Evolutionary conservation across 805 yeast genomes (phyloP), one percentile per base, ranked within the genome.

Genomic region (Brettanomyces bruxellensis): DNA sequence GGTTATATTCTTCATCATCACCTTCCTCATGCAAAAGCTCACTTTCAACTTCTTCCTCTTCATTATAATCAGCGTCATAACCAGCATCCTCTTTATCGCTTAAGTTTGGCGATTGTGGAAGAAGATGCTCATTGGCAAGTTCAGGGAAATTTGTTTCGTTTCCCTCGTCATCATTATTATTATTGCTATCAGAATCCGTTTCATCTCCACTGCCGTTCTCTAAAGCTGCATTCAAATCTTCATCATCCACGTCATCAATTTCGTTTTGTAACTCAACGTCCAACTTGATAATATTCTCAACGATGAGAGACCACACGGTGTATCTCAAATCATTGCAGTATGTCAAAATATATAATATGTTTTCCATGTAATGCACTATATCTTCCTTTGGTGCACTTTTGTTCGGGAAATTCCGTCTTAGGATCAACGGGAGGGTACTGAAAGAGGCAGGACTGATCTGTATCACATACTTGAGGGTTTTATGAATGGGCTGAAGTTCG

Each of bases 211-310:
- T 56, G 14, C 59, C 67, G 13, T 18, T 35, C 1, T 59, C 68
- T 23, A 63, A 47, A 2, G 61, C 67, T 8, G 73, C 79, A 6
- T 76, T 81, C 11, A 77, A 75, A 40, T 81, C 79, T 46, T 78
- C 84, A 52, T 86, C 93, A 59, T 86, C 95, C 47, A 83, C 67
- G 53, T 86, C 95, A 55, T 89, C 96, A 48, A 87, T 66, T 55
- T 85, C 93, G 58, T 86, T 88, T 57, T 88, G 96, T 47, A 90
- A 70, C 62, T 89, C 98, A 4, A 90, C 96, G 64, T 91, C 99
- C 41, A 93, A 70, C 52, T 86, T 85, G 49, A 93, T 87, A 47
- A 86, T 75, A 50, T 81, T 77, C 62, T 91, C 96, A 37, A 89
- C 69, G 13, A 90, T 71, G 48, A 86, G 64, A 23, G 84, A 81